These are phyloP conservation scores for Melaleuca alternifolia DNA, from an alignment of 345 rosid species.

Conservation along the genomic window DNA sequence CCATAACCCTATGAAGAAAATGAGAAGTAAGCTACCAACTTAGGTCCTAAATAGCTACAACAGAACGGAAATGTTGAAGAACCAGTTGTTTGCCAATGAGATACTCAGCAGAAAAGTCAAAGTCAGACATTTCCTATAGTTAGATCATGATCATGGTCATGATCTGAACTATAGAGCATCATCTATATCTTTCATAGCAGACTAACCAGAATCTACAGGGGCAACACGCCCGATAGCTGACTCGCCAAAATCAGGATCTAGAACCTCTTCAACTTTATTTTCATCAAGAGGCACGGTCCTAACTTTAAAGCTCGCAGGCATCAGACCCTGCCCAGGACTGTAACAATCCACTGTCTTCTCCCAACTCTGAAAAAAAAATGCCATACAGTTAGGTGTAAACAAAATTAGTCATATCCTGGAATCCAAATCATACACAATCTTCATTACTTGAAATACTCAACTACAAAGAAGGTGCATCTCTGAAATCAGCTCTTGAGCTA, in stretches of 20 bases:
- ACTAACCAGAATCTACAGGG: slow-evolving; percentile 85
- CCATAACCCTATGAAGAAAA: slow-evolving; percentile 54
- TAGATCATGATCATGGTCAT: not conserved
- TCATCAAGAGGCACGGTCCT: slow-evolving; percentile 59
- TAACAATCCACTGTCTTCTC: slow-evolving; percentile 93
- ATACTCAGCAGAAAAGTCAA: not conserved
- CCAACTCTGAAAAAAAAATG: slow-evolving; percentile 50
- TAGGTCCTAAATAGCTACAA: not conserved
- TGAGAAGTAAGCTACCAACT: not conserved
- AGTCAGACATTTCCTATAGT: not conserved
- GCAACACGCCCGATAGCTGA: slow-evolving; percentile 95
- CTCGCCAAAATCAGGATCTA: slow-evolving; percentile 94
- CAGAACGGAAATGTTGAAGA: not conserved
- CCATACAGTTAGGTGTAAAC: not conserved
- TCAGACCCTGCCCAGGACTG: slow-evolving; percentile 88
- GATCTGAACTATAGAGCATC: not conserved
- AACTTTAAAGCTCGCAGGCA: slow-evolving; percentile 94
- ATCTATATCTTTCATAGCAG: not conserved
- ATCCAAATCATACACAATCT: not conserved
- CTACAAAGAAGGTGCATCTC: not conserved
- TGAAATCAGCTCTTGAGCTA: not conserved
- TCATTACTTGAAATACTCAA: not conserved
- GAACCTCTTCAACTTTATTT: slow-evolving; percentile 57
- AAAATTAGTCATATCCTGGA: not conserved
- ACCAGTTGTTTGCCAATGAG: not conserved